phyloP scores from a whole-genome alignment of 352 stramenopile genomes.

The Thalassiosira livingstoniorum region DNA sequence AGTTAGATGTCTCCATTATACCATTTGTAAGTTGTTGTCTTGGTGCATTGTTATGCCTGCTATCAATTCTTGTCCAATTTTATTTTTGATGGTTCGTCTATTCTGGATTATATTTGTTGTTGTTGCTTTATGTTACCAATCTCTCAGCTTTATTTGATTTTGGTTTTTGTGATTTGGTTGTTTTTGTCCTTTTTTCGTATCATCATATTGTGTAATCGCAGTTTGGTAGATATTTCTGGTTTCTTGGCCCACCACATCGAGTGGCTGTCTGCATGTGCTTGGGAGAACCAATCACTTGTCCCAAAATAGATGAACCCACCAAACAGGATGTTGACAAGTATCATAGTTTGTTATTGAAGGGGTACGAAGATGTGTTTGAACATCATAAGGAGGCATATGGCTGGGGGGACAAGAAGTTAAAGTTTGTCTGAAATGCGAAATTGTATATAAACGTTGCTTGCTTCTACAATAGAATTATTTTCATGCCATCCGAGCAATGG shows the following conservation, averaged over 20 bases:
- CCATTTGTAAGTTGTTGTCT: slow-evolving; percentile 48
- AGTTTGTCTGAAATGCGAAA: slow-evolving; percentile 27
- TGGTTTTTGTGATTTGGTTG: not conserved
- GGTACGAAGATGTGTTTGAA: slow-evolving; percentile 72
- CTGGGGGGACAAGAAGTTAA: slow-evolving; percentile 59
- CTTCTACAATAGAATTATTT: no score
- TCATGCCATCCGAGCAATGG: no score
- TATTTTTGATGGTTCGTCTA: not conserved
- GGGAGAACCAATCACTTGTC: slow-evolving; percentile 71
- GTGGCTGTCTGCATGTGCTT: slow-evolving; percentile 61
- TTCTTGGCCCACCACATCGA: slow-evolving; percentile 69
- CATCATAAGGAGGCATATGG: slow-evolving; percentile 74
- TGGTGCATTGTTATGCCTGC: not conserved
- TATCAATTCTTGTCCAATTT: not conserved
- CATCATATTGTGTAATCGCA: slow-evolving; percentile 3
- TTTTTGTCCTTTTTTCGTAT: not conserved
- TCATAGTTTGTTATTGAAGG: slow-evolving; percentile 67
- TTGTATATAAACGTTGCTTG: no score
- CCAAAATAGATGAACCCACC: slow-evolving; percentile 65
- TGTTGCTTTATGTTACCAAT: not conserved
- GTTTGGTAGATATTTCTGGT: slow-evolving; percentile 75
- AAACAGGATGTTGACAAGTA: slow-evolving; percentile 75
- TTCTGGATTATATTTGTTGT: not conserved
- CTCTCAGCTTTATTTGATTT: not conserved
- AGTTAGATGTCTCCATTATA: slow-evolving; percentile 58